These are phyloP conservation scores for Diaporthe amygdali DNA, from an alignment of 2,329 filamentous ascomycete species.

Conservation along the genomic window DNA sequence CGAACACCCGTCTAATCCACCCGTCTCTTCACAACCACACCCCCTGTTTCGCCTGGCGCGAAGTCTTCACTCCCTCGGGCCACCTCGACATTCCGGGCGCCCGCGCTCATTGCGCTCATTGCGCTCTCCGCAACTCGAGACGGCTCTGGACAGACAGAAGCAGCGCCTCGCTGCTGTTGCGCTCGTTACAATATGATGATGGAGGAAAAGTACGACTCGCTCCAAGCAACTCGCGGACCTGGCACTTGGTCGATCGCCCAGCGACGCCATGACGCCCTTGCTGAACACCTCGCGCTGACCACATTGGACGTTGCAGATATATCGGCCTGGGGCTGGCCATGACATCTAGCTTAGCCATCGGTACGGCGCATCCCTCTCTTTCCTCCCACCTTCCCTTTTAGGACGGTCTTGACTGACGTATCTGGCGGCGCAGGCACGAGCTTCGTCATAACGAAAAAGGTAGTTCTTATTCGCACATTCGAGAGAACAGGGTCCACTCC, in stretches of 20 bases:
- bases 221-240: background rate
- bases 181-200: conserved; percentile 43
- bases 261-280: background rate
- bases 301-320: conserved; percentile 58
- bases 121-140: conserved; percentile 11
- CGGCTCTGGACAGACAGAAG: conserved; percentile 12
- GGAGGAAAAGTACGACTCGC: conserved; percentile 50
- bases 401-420: conserved; percentile 28
- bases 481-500: conserved; percentile 17
- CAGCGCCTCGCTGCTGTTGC: conserved; percentile 28
- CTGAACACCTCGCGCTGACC: conserved; percentile 35
- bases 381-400: background rate
- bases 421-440: conserved; percentile 70
- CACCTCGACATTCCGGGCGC: conserved; percentile 7
- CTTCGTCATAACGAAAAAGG: conserved; percentile 99
- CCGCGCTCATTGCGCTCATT: conserved; percentile 16
- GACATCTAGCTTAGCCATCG: conserved; percentile 76
- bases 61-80: conserved; percentile 7
- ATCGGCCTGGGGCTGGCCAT: conserved; percentile 79
- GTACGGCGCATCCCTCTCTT: conserved; percentile 48
- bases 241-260: background rate
- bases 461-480: conserved; percentile 44
- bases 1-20: background rate
- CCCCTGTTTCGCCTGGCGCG: conserved; percentile 22
- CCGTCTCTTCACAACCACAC: background rate